phyloP scores from a whole-genome alignment of 192 early-diverging fungal genomes.

The Borealophlyctis nickersoniae region DNA sequence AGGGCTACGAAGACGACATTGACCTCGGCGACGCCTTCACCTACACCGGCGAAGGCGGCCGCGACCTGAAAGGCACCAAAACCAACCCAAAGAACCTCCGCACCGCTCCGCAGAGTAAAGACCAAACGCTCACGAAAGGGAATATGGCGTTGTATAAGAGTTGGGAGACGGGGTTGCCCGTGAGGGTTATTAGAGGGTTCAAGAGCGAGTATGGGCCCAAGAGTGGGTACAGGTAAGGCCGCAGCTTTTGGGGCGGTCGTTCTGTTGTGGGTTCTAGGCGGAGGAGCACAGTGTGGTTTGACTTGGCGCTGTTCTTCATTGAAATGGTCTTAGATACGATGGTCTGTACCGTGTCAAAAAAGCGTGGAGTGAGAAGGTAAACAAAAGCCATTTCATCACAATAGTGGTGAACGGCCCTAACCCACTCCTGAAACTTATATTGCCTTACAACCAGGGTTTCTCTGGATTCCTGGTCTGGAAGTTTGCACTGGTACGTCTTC shows the following conservation, averaged over 20 bases:
- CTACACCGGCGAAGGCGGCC: constrained; percentile 68
- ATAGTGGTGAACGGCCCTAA: too few relatives aligned
- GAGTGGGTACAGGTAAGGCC: constrained; percentile 16
- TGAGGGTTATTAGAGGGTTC: constrained; percentile 20
- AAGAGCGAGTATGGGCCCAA: constrained; percentile 13
- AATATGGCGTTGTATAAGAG: constrained; percentile 61
- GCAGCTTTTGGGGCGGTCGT: too few relatives aligned
- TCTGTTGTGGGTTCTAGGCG: too few relatives aligned
- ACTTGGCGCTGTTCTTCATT: too few relatives aligned
- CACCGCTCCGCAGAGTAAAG: constrained; percentile 43
- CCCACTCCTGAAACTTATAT: too few relatives aligned
- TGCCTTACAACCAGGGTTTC: too few relatives aligned
- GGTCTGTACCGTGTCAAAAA: constrained; percentile 23
- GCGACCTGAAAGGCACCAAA: constrained; percentile 44
- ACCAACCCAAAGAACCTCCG: constrained; percentile 50
- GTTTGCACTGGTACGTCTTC: constrained; percentile 14
- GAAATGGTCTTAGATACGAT: too few relatives aligned
- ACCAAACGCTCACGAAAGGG: constrained; percentile 56
- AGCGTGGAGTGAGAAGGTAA: constrained; percentile 14
- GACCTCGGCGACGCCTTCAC: constrained; percentile 65
- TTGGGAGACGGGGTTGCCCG: constrained; percentile 36
- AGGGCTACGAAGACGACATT: constrained; percentile 63
- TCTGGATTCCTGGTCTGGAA: constrained; percentile 21
- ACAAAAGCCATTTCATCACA: too few relatives aligned
- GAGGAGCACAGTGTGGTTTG: too few relatives aligned